Percentiles rank a stretch among this genome's conserved stretches.
These are phyloP conservation scores for Magnaporthiopsis poae DNA, from an alignment of 2,329 filamentous ascomycete genomes.

Conservation along the genomic window DNA sequence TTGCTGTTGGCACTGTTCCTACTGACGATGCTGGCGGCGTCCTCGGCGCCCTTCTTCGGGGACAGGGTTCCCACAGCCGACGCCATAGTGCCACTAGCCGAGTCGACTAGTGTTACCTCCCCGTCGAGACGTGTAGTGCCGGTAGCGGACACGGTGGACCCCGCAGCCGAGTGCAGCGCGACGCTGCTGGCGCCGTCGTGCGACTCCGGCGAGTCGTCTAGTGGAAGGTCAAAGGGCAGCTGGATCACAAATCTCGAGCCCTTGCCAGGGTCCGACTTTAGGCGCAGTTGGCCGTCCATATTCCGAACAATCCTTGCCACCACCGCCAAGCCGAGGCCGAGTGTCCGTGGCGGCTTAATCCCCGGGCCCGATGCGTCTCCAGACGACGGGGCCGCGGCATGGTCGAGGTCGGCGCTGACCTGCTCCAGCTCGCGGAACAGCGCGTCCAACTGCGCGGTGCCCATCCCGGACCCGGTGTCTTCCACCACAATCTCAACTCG, in stretches of 20 bases:
- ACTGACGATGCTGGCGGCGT: conserved; percentile 17
- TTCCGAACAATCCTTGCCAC: conserved; percentile 81
- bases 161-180: conserved; percentile 13
- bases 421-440: conserved; percentile 51
- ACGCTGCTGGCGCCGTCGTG: conserved; percentile 11
- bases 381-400: conserved; percentile 18
- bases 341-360: conserved; percentile 28
- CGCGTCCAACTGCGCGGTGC: conserved; percentile 37
- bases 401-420: conserved; percentile 33
- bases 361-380: conserved; percentile 14
- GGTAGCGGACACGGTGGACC: conserved; percentile 14
- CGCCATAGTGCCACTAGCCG: conserved; percentile 21
- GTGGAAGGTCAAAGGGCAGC: conserved; percentile 61
- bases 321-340: conserved; percentile 77
- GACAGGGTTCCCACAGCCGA: conserved; percentile 13
- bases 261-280: conserved; percentile 74
- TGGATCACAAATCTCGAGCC: conserved; percentile 76
- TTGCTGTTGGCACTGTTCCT: conserved; percentile 40
- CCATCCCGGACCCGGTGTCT: conserved; percentile 52
- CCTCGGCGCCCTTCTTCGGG: conserved; percentile 26
- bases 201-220: conserved; percentile 26
- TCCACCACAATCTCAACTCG: conserved; percentile 65
- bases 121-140: conserved; percentile 20
- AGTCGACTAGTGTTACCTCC: conserved; percentile 55
- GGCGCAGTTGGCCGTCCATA: conserved; percentile 76